phyloP scores from a whole-genome alignment of 306 rosid species.

The Sicyos edulis region DNA sequence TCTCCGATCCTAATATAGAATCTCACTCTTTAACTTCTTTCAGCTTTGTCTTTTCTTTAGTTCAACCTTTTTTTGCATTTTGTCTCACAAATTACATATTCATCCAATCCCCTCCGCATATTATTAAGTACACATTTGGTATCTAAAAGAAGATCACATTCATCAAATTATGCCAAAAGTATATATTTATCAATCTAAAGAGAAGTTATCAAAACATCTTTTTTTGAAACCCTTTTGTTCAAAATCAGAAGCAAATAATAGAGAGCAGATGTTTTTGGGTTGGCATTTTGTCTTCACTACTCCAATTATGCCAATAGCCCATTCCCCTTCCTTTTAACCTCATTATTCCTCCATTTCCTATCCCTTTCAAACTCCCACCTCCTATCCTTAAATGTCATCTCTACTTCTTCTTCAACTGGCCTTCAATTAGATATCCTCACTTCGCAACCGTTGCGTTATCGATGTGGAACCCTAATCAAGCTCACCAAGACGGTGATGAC shows the following conservation, averaged over 20 bases:
- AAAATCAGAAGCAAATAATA: background rate
- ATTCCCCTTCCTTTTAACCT: conserved; percentile 6
- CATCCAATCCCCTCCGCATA: background rate
- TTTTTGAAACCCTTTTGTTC: background rate
- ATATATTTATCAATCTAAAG: background rate
- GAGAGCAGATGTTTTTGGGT: conserved; percentile 18
- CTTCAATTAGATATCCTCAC: background rate
- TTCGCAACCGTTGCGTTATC: background rate
- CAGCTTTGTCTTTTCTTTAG: background rate
- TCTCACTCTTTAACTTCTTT: background rate
- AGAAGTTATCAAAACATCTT: background rate
- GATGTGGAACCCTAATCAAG: conserved; percentile 40
- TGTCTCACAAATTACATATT: background rate
- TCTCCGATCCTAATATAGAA: background rate
- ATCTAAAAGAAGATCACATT: background rate
- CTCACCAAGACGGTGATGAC: conserved; percentile 49
- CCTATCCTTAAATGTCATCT: conserved; percentile 19
- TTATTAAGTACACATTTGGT: background rate
- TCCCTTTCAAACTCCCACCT: conserved; percentile 18
- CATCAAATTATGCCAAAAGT: background rate
- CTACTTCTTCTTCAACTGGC: background rate
- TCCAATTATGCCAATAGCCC: conserved; percentile 16
- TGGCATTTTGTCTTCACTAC: conserved; percentile 20
- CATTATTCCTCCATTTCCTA: conserved; percentile 17
- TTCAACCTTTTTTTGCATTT: background rate